phyloP scores from a whole-genome alignment of 2,329 filamentous ascomycete genomes.

The Seiridium unicorne region DNA sequence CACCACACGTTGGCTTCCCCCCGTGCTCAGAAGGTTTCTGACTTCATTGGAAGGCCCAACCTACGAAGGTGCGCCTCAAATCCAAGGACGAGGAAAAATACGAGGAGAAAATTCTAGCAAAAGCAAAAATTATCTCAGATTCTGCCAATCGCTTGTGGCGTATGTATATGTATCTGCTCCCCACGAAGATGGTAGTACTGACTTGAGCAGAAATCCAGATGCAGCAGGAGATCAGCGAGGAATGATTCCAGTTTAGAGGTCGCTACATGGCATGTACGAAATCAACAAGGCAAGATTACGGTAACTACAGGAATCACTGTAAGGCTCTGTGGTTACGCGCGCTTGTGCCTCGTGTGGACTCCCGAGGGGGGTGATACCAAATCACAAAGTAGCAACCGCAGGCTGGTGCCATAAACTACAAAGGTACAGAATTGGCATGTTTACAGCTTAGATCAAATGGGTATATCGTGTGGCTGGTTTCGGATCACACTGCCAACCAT shows the following conservation, averaged over 20 bases:
- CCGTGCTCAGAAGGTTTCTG: not conserved
- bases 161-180: conserved; percentile 33
- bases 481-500: too few relatives aligned
- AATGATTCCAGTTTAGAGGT: conserved; percentile 22
- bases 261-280: too few relatives aligned
- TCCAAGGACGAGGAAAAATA: conserved; percentile 58
- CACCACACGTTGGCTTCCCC: conserved; percentile 2
- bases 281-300: too few relatives aligned
- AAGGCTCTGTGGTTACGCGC: too few relatives aligned
- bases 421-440: too few relatives aligned
- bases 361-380: too few relatives aligned
- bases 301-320: too few relatives aligned
- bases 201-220: conserved; percentile 43
- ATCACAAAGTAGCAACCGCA: too few relatives aligned
- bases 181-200: conserved; percentile 11
- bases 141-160: conserved; percentile 71
- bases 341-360: too few relatives aligned
- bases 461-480: too few relatives aligned
- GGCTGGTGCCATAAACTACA: too few relatives aligned
- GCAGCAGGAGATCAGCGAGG: conserved; percentile 48
- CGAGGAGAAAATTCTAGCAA: conserved; percentile 61
- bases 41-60: conserved; percentile 53
- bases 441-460: too few relatives aligned
- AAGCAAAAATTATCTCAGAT: conserved; percentile 66
- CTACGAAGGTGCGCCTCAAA: conserved; percentile 59